A percentile compares a stretch with the other conserved stretches of the same genome.
Conservation (phyloP, 257 asterid species). For the Jacaranda copaia region DNA sequence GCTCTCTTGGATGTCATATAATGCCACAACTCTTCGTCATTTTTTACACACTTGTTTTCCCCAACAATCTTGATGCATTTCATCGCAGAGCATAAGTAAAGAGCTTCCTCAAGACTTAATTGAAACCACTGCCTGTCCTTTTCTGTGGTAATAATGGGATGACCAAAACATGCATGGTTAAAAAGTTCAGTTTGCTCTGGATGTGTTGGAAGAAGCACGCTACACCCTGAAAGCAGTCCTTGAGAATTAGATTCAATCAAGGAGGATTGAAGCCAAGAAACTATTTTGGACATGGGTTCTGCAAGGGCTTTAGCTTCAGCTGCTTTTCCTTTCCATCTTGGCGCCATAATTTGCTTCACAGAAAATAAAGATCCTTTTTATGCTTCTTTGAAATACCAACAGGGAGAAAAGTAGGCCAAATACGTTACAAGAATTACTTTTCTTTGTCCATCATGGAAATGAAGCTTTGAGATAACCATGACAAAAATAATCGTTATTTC, state of each 20-base stretch:
- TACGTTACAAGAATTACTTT: no score
- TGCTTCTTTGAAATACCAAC: not conserved
- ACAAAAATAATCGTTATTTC: no score
- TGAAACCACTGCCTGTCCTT: slow-evolving; percentile 76
- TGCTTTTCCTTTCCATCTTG: slow-evolving; percentile 60
- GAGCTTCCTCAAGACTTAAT: slow-evolving; percentile 74
- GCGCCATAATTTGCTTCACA: slow-evolving; percentile 44
- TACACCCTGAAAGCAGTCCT: slow-evolving; percentile 62
- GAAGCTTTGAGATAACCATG: not conserved
- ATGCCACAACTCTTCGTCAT: slow-evolving; percentile 60
- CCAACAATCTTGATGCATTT: slow-evolving; percentile 67
- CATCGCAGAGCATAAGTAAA: slow-evolving; percentile 56
- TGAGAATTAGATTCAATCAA: slow-evolving; percentile 51
- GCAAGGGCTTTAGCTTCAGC: slow-evolving; percentile 55
- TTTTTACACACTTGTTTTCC: slow-evolving; percentile 40
- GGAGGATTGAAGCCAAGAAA: slow-evolving; percentile 63
- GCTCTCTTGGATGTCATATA: slow-evolving; percentile 49
- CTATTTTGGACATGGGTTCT: slow-evolving; percentile 53
- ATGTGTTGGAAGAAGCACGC: slow-evolving; percentile 63
- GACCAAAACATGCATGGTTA: slow-evolving; percentile 72
- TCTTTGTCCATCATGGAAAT: not conserved
- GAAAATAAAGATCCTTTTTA: no score
- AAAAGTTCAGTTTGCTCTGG: slow-evolving; percentile 62
- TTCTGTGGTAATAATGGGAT: slow-evolving; percentile 56
- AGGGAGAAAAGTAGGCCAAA: not conserved